These are phyloP conservation scores for Cutaneotrichosporon cutaneum DNA, from an alignment of 1,284 basidiomycete genomes.

Conservation along the genomic window DNA sequence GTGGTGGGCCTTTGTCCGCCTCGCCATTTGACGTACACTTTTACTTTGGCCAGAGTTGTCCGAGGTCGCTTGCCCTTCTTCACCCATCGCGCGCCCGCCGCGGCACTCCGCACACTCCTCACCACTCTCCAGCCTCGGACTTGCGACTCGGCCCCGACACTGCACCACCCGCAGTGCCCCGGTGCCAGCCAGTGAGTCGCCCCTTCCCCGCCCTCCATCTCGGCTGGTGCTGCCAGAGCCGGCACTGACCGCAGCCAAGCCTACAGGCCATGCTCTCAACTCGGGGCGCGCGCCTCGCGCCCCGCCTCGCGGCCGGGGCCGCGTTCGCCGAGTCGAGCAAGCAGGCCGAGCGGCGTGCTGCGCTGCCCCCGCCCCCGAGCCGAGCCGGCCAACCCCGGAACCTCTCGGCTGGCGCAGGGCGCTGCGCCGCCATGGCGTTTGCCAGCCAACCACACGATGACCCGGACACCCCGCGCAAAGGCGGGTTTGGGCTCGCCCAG, in stretches of 20 bases:
- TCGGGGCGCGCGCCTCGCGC: conserved; percentile 24
- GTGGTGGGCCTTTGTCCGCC: conserved; percentile 2
- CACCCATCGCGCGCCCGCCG: not conserved
- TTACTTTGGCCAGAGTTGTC: not conserved
- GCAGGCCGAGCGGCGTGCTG: conserved; percentile 29
- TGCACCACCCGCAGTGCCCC: not conserved
- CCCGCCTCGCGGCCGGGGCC: conserved; percentile 16
- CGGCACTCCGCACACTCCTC: not conserved
- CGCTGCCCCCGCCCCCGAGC: not conserved
- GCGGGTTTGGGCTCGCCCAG: not conserved
- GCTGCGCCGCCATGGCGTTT: not conserved
- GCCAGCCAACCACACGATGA: conserved; percentile 4
- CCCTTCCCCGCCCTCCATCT: not conserved
- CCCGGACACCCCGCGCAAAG: not conserved
- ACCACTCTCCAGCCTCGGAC: not conserved
- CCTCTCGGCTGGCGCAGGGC: not conserved
- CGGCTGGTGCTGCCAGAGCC: not conserved
- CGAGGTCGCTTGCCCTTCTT: not conserved
- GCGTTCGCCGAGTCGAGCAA: conserved; percentile 39
- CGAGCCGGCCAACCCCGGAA: not conserved
- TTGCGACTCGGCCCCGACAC: not conserved
- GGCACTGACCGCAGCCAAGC: not conserved
- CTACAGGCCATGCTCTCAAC: conserved; percentile 29
- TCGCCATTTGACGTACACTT: conserved; percentile 6
- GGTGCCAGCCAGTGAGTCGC: not conserved